phyloP scores from a whole-genome alignment of 2,329 filamentous ascomycete genomes.

The Fusarium sp. region DNA sequence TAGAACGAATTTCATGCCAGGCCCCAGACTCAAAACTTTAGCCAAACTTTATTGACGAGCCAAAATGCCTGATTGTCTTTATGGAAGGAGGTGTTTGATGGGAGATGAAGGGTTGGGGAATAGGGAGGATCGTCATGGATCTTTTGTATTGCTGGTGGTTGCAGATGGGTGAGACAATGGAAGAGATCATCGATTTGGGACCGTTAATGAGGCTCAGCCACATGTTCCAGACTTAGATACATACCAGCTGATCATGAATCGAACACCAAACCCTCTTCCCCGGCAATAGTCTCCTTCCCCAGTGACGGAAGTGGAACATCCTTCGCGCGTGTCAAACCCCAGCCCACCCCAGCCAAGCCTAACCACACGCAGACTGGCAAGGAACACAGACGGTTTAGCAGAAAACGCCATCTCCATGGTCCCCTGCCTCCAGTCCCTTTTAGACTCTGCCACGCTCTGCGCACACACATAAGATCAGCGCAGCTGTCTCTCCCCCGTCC shows the following conservation, averaged over 20 bases:
- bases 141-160: background rate
- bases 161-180: background rate
- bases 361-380: background rate
- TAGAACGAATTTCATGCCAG: background rate
- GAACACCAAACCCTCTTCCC: background rate
- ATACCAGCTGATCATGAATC: background rate
- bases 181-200: background rate
- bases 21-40: background rate
- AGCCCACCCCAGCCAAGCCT: background rate
- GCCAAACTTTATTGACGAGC: slow-evolving; percentile 6
- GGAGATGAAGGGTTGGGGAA: background rate
- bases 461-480: background rate
- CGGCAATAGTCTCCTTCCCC: background rate
- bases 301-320: background rate
- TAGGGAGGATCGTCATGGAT: background rate
- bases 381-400: background rate
- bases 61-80: background rate
- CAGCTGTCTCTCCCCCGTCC: background rate
- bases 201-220: background rate
- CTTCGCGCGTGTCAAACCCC: background rate
- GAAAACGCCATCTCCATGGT: background rate
- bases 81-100: background rate
- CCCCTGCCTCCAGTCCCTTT: background rate
- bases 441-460: background rate
- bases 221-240: background rate